phyloP scores from a whole-genome alignment of 768 basidiomycete genomes.

The Pleurotus cornucopiae region DNA sequence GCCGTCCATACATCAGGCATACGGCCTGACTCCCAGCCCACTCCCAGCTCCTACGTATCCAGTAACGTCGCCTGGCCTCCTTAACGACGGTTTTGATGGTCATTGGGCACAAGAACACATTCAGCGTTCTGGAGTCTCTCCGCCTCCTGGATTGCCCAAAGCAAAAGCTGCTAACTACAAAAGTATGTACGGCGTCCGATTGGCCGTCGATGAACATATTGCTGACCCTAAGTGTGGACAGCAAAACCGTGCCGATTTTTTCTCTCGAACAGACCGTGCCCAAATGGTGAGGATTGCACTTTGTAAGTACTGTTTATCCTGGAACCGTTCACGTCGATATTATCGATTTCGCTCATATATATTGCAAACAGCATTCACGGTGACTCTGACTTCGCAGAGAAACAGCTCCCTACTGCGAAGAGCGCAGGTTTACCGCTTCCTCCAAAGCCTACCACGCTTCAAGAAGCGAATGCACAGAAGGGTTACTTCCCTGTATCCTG shows the following conservation, averaged over 20 bases:
- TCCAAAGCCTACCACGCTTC: constrained; percentile 15
- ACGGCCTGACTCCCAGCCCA: not conserved
- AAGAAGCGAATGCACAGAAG: constrained; percentile 36
- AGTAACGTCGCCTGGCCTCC: not conserved
- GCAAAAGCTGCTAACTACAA: constrained; percentile 30
- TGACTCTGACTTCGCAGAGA: constrained; percentile 12
- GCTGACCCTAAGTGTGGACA: constrained; percentile 17
- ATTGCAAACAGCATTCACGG: constrained; percentile 41
- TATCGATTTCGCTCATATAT: not conserved
- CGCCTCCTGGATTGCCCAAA: constrained; percentile 4
- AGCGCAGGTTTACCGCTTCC: constrained; percentile 9
- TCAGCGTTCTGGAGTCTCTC: not conserved
- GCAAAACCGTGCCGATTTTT: constrained; percentile 63
- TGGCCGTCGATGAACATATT: not conserved
- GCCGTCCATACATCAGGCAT: constrained; percentile 3
- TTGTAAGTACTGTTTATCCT: constrained; percentile 39
- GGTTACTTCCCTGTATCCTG: constrained; percentile 65
- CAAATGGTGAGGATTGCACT: constrained; percentile 51
- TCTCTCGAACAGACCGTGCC: constrained; percentile 39
- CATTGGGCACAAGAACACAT: not conserved
- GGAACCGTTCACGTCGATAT: not conserved
- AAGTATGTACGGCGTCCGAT: constrained; percentile 25
- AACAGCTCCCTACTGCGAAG: not conserved
- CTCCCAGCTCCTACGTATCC: not conserved
- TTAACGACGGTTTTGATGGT: not conserved